Evolutionary conservation across 2,329 filamentous ascomycete genomes (phyloP), one percentile per base, ranked within the genome.

Genomic region (Beauveria varroae): DNA sequence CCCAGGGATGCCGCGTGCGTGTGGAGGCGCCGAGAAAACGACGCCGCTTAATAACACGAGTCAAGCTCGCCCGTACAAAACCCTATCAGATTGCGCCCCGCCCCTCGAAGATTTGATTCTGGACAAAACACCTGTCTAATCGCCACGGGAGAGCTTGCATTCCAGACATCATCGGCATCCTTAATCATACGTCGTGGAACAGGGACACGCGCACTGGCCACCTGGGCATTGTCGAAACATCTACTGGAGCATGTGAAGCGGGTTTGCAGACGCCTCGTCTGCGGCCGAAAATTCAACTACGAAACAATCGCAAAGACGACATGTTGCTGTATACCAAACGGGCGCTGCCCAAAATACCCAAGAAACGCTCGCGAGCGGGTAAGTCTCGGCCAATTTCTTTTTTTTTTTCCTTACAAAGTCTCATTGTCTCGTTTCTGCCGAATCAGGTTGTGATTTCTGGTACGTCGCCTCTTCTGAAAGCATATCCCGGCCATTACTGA

Each of bases 291-390:
- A 52, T 3, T 40, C 18, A 51, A n/a, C 37, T 44, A 28, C 28
- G 20, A 43, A 44, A 24, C 28, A 1, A 30, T 40, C n/a, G 43
- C 34, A 37, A 60, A 20, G 56, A 14, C 34, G 34, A 16, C 34
- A 83, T 83, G 81, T 69, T 83, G 65, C 70, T 83, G 43, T 83
- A 81, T 67, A 81, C 79, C 20, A 78, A 73, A 69, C 68, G 78
- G 52, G 80, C 80, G 55, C 69, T 76, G 61, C 79, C 81, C n/a
- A 83, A 81, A 69, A 72, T 75, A 57, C 80, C 81, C 30, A 83
- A 83, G 70, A 76, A 73, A 67, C 75, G 81, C 60, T 83, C 81
- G 18, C 75, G 81, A 73, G 76, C 80, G 70, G 81, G 80, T 83
- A 70, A 73, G 79, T 77, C 24, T 14, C 37, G 28, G n/a, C 28